Conservation (phyloP, 441 rosid species). For the Brassica balearica region DNA sequence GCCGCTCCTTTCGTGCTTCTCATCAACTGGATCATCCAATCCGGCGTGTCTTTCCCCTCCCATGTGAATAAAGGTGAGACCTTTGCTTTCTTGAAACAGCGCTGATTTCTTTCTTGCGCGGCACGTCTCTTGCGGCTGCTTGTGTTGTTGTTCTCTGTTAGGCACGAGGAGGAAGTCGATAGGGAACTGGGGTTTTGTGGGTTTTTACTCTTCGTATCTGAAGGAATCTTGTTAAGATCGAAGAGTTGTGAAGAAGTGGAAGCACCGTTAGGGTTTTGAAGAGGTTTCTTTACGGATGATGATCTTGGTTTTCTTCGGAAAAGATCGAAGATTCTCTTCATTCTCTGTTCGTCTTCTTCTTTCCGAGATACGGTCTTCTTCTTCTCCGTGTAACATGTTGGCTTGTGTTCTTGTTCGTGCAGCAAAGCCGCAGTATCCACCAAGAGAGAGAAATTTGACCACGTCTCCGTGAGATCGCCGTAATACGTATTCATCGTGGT, state of each 20-base stretch:
- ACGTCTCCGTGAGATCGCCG: background rate
- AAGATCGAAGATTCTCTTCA: background rate
- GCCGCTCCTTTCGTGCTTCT: background rate
- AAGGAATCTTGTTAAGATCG: background rate
- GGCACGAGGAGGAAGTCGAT: background rate
- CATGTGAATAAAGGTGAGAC: background rate
- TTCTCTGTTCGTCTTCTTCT: background rate
- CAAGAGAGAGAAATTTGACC: background rate
- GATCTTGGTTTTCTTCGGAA: background rate
- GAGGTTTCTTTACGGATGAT: background rate
- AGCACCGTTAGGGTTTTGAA: background rate
- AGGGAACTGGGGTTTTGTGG: background rate
- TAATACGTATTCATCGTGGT: background rate
- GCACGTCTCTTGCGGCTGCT: slow-evolving; percentile 1
- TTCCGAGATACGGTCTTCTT: background rate
- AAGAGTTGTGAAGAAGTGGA: background rate
- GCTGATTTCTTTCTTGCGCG: background rate
- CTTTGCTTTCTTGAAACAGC: background rate
- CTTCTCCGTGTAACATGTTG: background rate
- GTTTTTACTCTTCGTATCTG: background rate
- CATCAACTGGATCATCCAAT: background rate
- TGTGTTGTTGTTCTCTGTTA: background rate
- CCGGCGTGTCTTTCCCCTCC: background rate
- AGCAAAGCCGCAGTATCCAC: background rate
- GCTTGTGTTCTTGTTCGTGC: background rate